A percentile compares a stretch with the other conserved stretches of the same genome.
These are phyloP conservation scores for Kluyveromyces wickerhamii DNA, from an alignment of 805 yeast species.

Conservation along the genomic window DNA sequence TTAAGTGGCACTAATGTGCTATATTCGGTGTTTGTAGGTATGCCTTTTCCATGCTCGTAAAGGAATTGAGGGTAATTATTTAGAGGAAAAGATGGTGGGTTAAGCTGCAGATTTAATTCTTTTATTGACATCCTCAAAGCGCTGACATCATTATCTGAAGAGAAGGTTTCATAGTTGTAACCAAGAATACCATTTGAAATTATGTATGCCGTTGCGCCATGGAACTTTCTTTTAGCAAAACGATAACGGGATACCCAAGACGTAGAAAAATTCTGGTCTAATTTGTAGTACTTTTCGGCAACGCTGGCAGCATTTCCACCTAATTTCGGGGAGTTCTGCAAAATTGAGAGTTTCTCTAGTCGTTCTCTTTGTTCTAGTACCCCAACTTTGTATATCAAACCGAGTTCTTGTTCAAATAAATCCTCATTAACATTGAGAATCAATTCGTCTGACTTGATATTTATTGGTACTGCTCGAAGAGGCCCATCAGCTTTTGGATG, in stretches of 20 bases:
- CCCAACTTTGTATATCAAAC: slow-evolving; percentile 51
- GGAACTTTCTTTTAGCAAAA: slow-evolving; percentile 25
- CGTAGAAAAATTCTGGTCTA: slow-evolving; percentile 32
- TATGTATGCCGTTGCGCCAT: slow-evolving; percentile 17
- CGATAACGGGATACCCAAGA: slow-evolving; percentile 33
- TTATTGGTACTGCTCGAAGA: slow-evolving; percentile 35
- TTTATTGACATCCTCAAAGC: slow-evolving; percentile 13
- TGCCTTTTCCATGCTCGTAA: slow-evolving; percentile 37
- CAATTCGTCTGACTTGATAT: slow-evolving; percentile 35
- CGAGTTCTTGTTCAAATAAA: slow-evolving; percentile 56
- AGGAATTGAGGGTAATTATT: slow-evolving; percentile 29
- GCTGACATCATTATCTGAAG: neutral
- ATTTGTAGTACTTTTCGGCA: slow-evolving; percentile 10
- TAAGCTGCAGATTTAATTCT: slow-evolving; percentile 19
- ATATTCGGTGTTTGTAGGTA: slow-evolving; percentile 45
- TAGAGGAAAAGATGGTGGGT: slow-evolving; percentile 28
- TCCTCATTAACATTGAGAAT: slow-evolving; percentile 52
- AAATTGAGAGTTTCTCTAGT: slow-evolving; percentile 30
- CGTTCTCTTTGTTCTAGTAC: slow-evolving; percentile 47
- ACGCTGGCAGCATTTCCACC: neutral
- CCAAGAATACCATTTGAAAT: neutral
- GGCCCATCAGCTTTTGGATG: slow-evolving; percentile 24
- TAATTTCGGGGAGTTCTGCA: slow-evolving; percentile 15
- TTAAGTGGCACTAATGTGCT: slow-evolving; percentile 48
- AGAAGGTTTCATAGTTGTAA: slow-evolving; percentile 1